Evolutionary conservation across 139 green algal species (phyloP), one percentile per base, ranked within the genome.

Genomic region (Chlorella sp.): DNA sequence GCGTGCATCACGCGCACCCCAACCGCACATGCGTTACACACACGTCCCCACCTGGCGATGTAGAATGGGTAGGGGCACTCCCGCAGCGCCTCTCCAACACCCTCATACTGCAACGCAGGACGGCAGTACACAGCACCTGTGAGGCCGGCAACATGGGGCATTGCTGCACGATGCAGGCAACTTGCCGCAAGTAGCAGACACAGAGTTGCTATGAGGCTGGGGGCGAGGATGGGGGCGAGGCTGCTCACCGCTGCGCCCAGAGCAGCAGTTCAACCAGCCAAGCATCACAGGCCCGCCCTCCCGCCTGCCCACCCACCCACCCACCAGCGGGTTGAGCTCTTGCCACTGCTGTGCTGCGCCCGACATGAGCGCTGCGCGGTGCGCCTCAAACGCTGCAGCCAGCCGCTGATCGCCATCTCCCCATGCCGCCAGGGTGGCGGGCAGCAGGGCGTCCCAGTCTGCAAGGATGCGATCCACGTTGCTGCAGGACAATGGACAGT

Each of bases 381-480:
- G 84, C 32, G 70, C 40, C 73, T 95, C 91, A 77, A 93, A 95
- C 1, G 84, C 76, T 51, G 56, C 36, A 11, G 84, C 51, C 43
- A 95, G 77, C 36, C 69, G 38, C n/a, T 81, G 70, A 11, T 75
- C 38, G 24, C 72, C 38, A 20, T 88, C 73, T 0, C 44, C 68
- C 67, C 85, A 90, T 30, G 36, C 44, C 36, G 84, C 67, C 43
- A 95, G 86, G 5, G 81, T 85, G 7, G 51, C 51, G 1, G 70
- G 56, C 64, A 96, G 86, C 73, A 94, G 64, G 32, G 69, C 34
- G 11, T 88, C 69, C 91, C 93, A 94, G 73, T 90, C 83, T 19
- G 34, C 22, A 26, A 94, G 65, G 43, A 95, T 93, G 24, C n/a
- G 80, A 26, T 80, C 78, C 43, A 76, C 64, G 64, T 76, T 84